phyloP scores from a whole-genome alignment of 495 filamentous ascomycete species.

The Penicillium cosmopolitanum region DNA sequence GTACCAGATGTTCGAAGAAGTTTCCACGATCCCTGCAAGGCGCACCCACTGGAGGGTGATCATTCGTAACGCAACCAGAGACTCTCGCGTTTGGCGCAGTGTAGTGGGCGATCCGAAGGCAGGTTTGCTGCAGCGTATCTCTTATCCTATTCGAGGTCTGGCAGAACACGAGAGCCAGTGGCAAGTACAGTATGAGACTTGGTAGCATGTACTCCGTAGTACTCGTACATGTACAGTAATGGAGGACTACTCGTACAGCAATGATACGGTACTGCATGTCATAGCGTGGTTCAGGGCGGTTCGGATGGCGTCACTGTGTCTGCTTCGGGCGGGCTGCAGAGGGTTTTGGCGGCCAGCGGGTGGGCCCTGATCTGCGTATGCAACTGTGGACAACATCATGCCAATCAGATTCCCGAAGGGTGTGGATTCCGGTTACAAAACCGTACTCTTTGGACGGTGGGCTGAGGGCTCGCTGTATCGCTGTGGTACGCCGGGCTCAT shows the following conservation, averaged over 20 bases:
- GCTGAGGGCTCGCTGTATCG: not conserved
- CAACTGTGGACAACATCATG: constrained; percentile 6
- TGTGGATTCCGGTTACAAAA: constrained; percentile 20
- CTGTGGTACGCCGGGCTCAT: too few relatives aligned
- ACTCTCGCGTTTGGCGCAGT: constrained; percentile 9
- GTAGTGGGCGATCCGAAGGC: not conserved
- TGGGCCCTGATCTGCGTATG: constrained; percentile 34
- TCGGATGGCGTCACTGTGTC: constrained; percentile 33
- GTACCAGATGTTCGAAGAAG: constrained; percentile 22
- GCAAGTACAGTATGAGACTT: not conserved
- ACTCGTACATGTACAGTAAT: too few relatives aligned
- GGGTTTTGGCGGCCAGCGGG: constrained; percentile 18
- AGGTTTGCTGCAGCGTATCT: too few relatives aligned
- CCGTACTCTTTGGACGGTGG: not conserved
- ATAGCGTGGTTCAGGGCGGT: constrained; percentile 24
- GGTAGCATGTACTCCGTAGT: not conserved
- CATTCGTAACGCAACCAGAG: not conserved
- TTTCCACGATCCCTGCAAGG: constrained; percentile 32
- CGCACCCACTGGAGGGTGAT: constrained; percentile 2
- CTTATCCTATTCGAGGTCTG: too few relatives aligned
- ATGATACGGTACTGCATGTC: constrained; percentile 26
- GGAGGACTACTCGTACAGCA: constrained; percentile 3
- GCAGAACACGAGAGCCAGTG: not conserved
- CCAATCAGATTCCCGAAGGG: constrained; percentile 14
- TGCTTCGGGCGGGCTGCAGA: constrained; percentile 36